Evolutionary conservation across 306 rosid species (phyloP), one percentile per base, ranked within the genome.

Genomic region (Spatholobus suberectus): DNA sequence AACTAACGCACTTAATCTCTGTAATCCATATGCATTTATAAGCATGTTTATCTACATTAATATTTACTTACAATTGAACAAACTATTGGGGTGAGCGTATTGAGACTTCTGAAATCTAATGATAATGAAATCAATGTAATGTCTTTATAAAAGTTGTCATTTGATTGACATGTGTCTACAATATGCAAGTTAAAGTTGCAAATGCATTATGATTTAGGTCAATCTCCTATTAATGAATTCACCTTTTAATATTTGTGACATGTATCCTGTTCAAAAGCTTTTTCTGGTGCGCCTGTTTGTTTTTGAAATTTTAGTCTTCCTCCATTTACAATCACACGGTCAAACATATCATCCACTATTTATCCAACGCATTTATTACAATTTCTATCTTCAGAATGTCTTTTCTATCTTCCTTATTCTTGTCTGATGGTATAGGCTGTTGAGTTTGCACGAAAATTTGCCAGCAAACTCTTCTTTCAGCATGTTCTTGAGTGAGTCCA

Each of bases 401-500:
- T 41, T 51, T 32, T 41, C 34, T 66, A 68, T 73, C 59, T 58
- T 63, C 52, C 66, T 58, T 55, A 66, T 84, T 66, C 58, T 83
- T 81, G 29, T 87, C 47, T 84, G 63, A 41, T 61, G 85, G 70
- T 73, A 63, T 89, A 92, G 97, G 97, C 95, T 76, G 69, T 90
- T 61, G 95, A 86, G 85, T 92, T 90, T 88, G 97, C 95, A 51
- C 90, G 91, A 75, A 92, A 89, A 86, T 93, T 94, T 66, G 93
- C 94, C 20, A 86, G 89, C 81, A 85, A 90, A 69, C 90, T 92
- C 58, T 91, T 94, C 81, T 90, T 92, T 81, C 90, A 89, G 43
- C 90, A 92, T 76, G 92, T 92, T 89, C 88, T 88, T 74, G 94
- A 86, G 97, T 94, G 86, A 92, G 97, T 92, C 63, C 23, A 74